phyloP scores from a whole-genome alignment of 768 basidiomycete species.

The Exidia glandulosa region DNA sequence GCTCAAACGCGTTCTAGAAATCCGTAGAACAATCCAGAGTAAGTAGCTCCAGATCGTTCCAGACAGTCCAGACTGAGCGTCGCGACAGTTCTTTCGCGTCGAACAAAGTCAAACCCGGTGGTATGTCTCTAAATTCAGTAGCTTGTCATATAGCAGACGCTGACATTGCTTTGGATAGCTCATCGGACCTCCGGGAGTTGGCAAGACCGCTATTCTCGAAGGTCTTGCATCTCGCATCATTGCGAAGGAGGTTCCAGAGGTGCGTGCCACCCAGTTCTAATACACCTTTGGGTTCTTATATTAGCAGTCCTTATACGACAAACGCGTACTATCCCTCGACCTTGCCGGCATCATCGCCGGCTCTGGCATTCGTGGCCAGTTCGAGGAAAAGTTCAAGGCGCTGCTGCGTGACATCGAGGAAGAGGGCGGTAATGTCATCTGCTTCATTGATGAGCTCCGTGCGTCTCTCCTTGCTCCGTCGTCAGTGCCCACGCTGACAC shows the following conservation, averaged over 20 bases:
- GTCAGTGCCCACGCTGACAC: not conserved
- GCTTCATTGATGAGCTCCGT: slow-evolving; percentile 94
- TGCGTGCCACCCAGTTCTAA: slow-evolving; percentile 19
- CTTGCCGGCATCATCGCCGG: slow-evolving; percentile 78
- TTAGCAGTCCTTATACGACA: slow-evolving; percentile 66
- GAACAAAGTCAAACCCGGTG: slow-evolving; percentile 90
- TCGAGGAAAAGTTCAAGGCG: slow-evolving; percentile 89
- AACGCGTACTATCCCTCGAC: slow-evolving; percentile 81
- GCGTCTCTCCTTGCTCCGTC: slow-evolving; percentile 22
- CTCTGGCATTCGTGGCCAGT: slow-evolving; percentile 84
- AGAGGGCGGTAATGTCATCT: slow-evolving; percentile 73
- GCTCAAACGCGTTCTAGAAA: slow-evolving; percentile 39
- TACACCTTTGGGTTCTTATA: not conserved
- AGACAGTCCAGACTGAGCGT: not conserved
- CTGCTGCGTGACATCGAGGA: slow-evolving; percentile 84
- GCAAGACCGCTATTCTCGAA: slow-evolving; percentile 88
- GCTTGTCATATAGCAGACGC: not conserved
- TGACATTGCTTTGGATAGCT: slow-evolving; percentile 30
- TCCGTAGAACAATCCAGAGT: slow-evolving; percentile 82
- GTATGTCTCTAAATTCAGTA: slow-evolving; percentile 28
- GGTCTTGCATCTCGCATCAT: slow-evolving; percentile 82
- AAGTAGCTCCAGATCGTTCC: not conserved
- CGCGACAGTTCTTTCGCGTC: slow-evolving; percentile 58
- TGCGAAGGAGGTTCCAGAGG: slow-evolving; percentile 84
- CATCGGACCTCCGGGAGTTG: slow-evolving; percentile 81